Evolutionary conservation across 805 yeast genomes (phyloP).

Genomic region (Yarrowia sp.): DNA sequence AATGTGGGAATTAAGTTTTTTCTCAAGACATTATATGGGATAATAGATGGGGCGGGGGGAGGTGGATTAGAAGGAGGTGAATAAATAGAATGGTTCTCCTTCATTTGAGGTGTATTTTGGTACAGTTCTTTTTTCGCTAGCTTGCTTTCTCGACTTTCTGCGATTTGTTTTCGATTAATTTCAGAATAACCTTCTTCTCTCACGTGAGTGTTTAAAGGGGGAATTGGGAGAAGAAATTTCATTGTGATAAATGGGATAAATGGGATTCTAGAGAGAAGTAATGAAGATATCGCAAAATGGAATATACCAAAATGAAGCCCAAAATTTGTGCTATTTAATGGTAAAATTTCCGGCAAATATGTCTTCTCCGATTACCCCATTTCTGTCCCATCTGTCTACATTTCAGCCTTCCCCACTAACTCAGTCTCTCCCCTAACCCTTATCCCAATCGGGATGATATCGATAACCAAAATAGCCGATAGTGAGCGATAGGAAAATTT

Average conservation of each 20-base stretch:
- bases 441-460: constrained; percentile 36
- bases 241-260: neutral
- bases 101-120: neutral
- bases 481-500: constrained; percentile 39
- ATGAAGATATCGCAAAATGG: no score
- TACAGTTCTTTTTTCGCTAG: neutral
- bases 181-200: neutral
- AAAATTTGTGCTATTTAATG: no score
- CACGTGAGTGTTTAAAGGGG: constrained; percentile 29
- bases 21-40: no score
- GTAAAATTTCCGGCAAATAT: no score
- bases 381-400: neutral
- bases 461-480: constrained; percentile 39
- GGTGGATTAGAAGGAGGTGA: no score
- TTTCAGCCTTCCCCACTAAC: constrained; percentile 13
- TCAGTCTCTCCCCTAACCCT: neutral
- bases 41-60: no score
- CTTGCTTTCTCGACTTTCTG: neutral
- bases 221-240: constrained; percentile 11
- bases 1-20: neutral
- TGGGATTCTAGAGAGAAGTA: no score
- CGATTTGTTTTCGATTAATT: neutral
- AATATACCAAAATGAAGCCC: no score
- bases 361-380: no score
- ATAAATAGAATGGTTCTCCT: neutral